Evolutionary conservation across 2,329 filamentous ascomycete species (phyloP), one percentile per base, ranked within the genome.

Genomic region (Dactylellina sp.): DNA sequence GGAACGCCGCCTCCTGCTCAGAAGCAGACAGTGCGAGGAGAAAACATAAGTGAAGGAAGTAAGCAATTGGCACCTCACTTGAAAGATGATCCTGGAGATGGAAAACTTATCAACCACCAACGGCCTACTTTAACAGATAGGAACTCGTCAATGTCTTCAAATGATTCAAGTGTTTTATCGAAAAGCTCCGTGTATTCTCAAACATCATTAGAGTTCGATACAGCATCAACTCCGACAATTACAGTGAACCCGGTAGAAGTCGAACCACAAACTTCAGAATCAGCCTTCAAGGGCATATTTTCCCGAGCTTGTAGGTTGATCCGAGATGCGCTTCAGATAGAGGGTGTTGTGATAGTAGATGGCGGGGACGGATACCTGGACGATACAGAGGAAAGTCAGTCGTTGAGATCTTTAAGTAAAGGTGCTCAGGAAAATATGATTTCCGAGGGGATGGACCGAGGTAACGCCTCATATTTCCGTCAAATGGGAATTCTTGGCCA

Each of bases 311-410:
- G 77, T 9, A 60, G 57, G 37, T 57, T 78, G 42, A 78, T 79
- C 25, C 76, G 72, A 32, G 76, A 75, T 14, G 74, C 76, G 0
- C 75, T 79, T 25, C 75, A 76, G 37, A 77, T 75, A 12, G 75
- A 79, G 22, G 76, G 76, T 7, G 77, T 78, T 6, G 74, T 78
- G 25, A 78, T 79, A 49, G 62, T 78, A 9, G 77, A 79, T 32
- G 68, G 60, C 5, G 57, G 52, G 12, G 35, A 72, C 0, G 44
- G 28, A 3, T 55, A 46, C 14, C 52, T 42, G 0, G 68, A 62
- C 20, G 24, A 74, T 18, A 35, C 61, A 2, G 70, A 74, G 37
- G 65, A 71, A 56, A 74, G 52, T 32, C 16, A 52, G 28, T 60
- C 39, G 18, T 32, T 61, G 25, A 25, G 53, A 32, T 61, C 55